Percentiles rank a stretch among this genome's conserved stretches.
Conservation (phyloP, 2,329 filamentous ascomycete species). For the Fonsecaea multimorphosa region DNA sequence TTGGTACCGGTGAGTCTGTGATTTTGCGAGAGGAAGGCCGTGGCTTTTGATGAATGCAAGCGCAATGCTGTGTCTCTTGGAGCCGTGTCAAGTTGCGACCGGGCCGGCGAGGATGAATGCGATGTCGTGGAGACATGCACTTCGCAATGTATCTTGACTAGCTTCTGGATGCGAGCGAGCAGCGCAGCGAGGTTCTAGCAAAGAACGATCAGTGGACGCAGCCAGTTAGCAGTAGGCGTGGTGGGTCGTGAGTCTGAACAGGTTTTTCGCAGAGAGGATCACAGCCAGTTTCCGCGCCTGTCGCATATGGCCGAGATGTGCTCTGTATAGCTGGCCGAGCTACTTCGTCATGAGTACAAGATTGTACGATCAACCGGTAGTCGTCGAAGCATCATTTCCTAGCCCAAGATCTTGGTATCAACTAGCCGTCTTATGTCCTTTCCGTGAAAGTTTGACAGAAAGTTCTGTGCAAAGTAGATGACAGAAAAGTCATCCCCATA, state of each 20-base stretch:
- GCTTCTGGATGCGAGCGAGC: background rate
- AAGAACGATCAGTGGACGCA: background rate
- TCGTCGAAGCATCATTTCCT: background rate
- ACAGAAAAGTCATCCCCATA: conserved; percentile 51
- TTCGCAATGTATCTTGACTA: background rate
- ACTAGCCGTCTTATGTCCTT: conserved; percentile 6
- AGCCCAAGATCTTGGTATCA: conserved; percentile 11
- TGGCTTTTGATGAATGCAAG: too few species aligned
- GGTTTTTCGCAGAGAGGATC: background rate
- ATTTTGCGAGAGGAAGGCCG: too few species aligned
- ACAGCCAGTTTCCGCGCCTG: background rate
- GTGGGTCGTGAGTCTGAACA: background rate
- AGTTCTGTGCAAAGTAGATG: conserved; percentile 34
- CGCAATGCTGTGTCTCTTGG: too few species aligned
- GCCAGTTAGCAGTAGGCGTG: background rate
- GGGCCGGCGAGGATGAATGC: background rate
- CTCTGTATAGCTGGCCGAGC: background rate
- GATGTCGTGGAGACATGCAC: background rate
- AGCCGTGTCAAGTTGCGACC: background rate
- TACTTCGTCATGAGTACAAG: background rate
- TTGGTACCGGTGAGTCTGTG: too few species aligned
- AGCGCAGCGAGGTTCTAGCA: too few species aligned
- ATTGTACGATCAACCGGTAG: background rate
- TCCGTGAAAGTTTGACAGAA: conserved; percentile 28
- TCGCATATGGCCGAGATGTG: background rate